Percentiles rank a stretch among this genome's conserved stretches.
These are phyloP conservation scores for Aspergillus nidulans DNA, from an alignment of 495 filamentous ascomycete species.

Conservation along the genomic window DNA sequence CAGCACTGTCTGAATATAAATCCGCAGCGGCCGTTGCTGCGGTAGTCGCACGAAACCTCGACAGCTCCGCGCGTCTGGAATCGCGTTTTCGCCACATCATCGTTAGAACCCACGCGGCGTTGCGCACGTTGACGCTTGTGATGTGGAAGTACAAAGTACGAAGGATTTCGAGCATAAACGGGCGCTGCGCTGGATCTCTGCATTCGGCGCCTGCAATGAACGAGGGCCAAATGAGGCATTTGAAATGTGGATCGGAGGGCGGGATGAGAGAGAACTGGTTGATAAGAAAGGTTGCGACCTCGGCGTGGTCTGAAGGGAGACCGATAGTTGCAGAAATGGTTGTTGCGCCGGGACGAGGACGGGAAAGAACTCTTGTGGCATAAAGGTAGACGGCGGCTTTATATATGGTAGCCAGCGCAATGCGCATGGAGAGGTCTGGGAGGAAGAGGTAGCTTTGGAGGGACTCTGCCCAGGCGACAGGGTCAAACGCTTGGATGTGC, in stretches of 20 bases:
- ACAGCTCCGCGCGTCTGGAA: constrained; percentile 19
- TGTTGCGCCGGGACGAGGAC: constrained; percentile 25
- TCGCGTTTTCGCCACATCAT: constrained; percentile 47
- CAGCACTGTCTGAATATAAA: neutral
- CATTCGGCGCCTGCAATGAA: constrained; percentile 47
- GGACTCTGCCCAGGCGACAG: constrained; percentile 38
- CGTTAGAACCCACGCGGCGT: constrained; percentile 43
- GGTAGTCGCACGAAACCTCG: neutral
- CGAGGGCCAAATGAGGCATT: constrained; percentile 46
- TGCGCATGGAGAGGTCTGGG: constrained; percentile 34
- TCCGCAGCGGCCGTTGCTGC: neutral
- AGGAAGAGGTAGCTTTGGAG: constrained; percentile 39
- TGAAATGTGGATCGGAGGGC: constrained; percentile 40
- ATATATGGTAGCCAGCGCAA: constrained; percentile 40
- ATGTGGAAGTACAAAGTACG: constrained; percentile 36
- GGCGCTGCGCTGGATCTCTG: constrained; percentile 29
- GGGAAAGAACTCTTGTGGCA: constrained; percentile 40
- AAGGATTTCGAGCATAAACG: constrained; percentile 34
- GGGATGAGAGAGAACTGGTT: constrained; percentile 34
- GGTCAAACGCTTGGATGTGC: constrained; percentile 43
- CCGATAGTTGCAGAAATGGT: constrained; percentile 26
- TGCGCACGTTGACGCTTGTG: constrained; percentile 43
- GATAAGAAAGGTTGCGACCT: constrained; percentile 33
- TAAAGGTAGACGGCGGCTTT: constrained; percentile 45
- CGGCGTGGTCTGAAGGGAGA: constrained; percentile 31